Base-by-base conservation (phyloP, 2,329 filamentous ascomycete genomes). In the Acarospora socialis region DNA sequence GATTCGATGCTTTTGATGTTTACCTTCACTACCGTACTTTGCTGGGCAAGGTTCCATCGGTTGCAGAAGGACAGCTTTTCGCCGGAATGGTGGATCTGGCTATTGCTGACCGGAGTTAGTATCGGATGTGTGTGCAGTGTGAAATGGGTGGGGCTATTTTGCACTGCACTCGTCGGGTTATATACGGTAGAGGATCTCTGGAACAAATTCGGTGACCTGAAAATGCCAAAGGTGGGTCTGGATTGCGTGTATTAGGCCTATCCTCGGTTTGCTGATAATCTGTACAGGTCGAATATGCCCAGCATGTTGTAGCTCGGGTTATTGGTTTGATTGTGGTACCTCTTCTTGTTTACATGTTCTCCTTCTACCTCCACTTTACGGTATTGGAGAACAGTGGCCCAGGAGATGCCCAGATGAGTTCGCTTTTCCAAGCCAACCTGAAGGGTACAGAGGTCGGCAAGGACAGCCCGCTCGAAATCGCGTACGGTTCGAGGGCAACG, bases 401-500 rank as follows among this genome's bases (percentile, higher is more conserved):
- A 5, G 90, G 90, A 33, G 90, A 98, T 62, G 90, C 90, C n/a
- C 90, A 98, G 60, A 98, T 98, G 90, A 94, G 86, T 62, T 98
- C 90, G 16, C 73, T 98, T 30, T 98, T 98, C 70, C 90, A 98
- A 56, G 90, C 92, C 28, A 98, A 98, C 52, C 69, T 98, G 21
- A 77, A 74, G 47, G 90, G 90, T 16, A 95, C 87, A 7, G 81
- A 92, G 43, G 87, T 98, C 40, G 87, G 87, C 50, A 84, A 82
- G 55, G 80, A 93, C 55, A 94, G 86, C 50, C 90, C 92, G 14
- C 69, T 98, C 10, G 90, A 98, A 52, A 67, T 98, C 43, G 87
- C 84, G 4, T 66, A 80, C 42, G 90, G 92, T 16, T 98, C 90
- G 21, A 75, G 80, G 37, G 81, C 79, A 6, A 98, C 90, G 0